Evolutionary conservation across 164 flowering plant species (phyloP).

Genomic region (Malania oleifera): DNA sequence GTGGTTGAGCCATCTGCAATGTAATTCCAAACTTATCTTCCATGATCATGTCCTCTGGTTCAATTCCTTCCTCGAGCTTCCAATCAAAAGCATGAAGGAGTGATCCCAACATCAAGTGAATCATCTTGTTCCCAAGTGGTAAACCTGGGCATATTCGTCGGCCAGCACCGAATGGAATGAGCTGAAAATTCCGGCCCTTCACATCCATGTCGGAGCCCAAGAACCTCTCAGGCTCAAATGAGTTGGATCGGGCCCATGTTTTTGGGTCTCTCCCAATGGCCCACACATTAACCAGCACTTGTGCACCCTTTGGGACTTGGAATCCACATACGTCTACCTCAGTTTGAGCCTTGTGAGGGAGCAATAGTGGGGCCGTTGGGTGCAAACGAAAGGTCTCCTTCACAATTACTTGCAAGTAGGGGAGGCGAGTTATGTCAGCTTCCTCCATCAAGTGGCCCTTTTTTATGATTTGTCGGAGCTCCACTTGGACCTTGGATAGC

Average conservation of each 20-base stretch:
- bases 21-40: conserved; percentile 12
- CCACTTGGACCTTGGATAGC: conserved; percentile 23
- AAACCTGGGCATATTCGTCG: conserved; percentile 21
- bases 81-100: conserved; percentile 21
- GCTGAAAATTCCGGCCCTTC: conserved; percentile 16
- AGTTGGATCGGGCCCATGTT: conserved; percentile 4
- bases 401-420: conserved; percentile 11
- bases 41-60: conserved; percentile 19
- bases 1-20: not conserved
- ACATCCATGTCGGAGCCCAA: conserved; percentile 14
- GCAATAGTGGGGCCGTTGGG: conserved; percentile 9
- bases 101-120: conserved; percentile 13
- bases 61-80: conserved; percentile 18
- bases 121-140: conserved; percentile 17
- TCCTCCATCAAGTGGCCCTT: conserved; percentile 22
- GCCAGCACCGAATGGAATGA: conserved; percentile 19
- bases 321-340: not conserved
- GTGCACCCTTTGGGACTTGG: conserved; percentile 8
- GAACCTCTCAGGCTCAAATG: conserved; percentile 30
- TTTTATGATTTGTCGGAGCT: conserved; percentile 22
- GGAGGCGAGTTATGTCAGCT: conserved; percentile 12
- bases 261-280: conserved; percentile 4
- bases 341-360: conserved; percentile 6
- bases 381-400: conserved; percentile 15
- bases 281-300: conserved; percentile 9